These are phyloP conservation scores for Colletotrichum sp. DNA, from an alignment of 2,329 filamentous ascomycete species.

Conservation along the genomic window DNA sequence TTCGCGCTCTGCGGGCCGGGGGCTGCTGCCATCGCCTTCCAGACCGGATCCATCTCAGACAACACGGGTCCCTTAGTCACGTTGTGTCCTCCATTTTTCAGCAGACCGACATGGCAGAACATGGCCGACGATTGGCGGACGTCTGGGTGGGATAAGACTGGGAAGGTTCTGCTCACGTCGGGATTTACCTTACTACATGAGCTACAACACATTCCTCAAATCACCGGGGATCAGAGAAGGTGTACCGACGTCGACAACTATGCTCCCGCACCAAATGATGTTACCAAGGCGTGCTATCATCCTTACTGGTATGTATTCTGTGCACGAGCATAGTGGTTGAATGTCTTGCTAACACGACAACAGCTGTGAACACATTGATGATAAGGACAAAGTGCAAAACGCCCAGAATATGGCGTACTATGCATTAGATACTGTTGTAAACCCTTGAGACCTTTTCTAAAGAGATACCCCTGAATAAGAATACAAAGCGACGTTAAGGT, in stretches of 20 bases:
- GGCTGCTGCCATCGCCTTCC: neutral
- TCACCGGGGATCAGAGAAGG: neutral
- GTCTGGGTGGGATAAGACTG: neutral
- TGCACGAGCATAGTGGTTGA: rapidly evolving
- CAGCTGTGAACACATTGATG: neutral
- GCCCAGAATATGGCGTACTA: neutral
- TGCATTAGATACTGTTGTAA: neutral
- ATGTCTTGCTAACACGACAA: neutral
- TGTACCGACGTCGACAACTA: neutral
- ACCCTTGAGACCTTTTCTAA: neutral
- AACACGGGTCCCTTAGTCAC: neutral
- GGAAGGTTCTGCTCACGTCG: neutral
- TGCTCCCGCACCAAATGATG: neutral
- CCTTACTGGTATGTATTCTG: neutral
- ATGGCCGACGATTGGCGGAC: neutral
- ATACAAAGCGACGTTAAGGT: neutral
- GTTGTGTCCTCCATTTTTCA: neutral
- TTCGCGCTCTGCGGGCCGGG: neutral
- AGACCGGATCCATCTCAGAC: neutral
- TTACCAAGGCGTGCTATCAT: neutral
- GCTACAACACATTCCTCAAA: neutral
- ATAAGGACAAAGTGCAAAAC: neutral
- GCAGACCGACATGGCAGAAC: neutral
- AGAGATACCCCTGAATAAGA: neutral
- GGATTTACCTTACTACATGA: neutral